Conservation (phyloP, 805 yeast genomes). For the Ogataea thermomethanolica region DNA sequence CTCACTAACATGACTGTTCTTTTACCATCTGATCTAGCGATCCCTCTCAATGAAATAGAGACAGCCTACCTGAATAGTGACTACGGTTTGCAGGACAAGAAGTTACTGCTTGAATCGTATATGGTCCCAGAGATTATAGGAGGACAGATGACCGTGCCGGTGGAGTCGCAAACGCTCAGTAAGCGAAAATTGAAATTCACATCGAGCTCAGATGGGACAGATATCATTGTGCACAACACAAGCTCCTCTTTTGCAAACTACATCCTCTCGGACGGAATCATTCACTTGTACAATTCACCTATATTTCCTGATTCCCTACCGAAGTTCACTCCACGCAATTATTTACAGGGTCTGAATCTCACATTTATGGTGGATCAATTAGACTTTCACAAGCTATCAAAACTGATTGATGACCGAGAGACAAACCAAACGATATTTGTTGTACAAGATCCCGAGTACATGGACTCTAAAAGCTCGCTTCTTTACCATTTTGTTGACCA, state of each 20-base stretch:
- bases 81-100: conserved; percentile 32
- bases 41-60: conserved; percentile 40
- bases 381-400: conserved; percentile 51
- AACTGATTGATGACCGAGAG: conserved; percentile 53
- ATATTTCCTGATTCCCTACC: conserved; percentile 25
- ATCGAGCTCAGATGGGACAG: conserved; percentile 32
- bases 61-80: conserved; percentile 38
- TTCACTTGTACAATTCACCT: conserved; percentile 43
- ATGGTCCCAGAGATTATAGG: conserved; percentile 44
- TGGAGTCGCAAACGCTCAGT: conserved; percentile 25
- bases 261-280: conserved; percentile 44
- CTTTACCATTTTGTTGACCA: conserved; percentile 65
- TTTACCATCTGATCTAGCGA: conserved; percentile 43
- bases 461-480: conserved; percentile 32
- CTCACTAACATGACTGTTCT: conserved; percentile 41
- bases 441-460: conserved; percentile 32
- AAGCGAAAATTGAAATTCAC: conserved; percentile 23
- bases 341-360: conserved; percentile 56
- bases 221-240: conserved; percentile 34
- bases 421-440: conserved; percentile 62
- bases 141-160: conserved; percentile 33
- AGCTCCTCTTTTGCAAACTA: conserved; percentile 38
- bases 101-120: conserved; percentile 29
- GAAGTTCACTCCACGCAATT: conserved; percentile 51
- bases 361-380: conserved; percentile 68